Evolutionary conservation across 2,329 filamentous ascomycete species (phyloP).

Genomic region (Didymella glomerata): DNA sequence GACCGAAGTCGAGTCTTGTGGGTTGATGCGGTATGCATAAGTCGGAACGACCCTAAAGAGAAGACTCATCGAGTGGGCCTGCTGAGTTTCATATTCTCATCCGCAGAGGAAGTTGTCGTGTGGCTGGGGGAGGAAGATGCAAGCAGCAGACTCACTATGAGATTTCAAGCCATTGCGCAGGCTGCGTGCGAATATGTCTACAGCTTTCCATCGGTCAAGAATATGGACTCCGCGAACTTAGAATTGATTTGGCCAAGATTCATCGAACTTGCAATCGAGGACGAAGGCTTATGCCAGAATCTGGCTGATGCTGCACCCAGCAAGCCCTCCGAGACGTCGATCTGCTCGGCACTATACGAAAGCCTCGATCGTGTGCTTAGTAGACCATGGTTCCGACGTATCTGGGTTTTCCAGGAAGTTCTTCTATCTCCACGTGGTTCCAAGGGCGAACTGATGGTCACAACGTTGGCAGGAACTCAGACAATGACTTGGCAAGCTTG

Average conservation of each 20-base stretch:
- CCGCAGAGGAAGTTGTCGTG: background rate
- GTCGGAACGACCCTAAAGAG: background rate
- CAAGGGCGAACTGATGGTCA: too few relatives aligned
- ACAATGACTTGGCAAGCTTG: too few relatives aligned
- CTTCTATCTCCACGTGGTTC: background rate
- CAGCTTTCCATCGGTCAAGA: too few relatives aligned
- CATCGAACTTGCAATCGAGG: too few relatives aligned
- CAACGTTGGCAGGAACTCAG: too few relatives aligned
- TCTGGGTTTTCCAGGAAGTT: background rate
- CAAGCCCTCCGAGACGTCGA: too few relatives aligned
- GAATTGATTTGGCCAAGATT: too few relatives aligned
- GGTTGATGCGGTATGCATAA: background rate
- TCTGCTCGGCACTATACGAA: background rate
- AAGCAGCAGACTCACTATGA: background rate
- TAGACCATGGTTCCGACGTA: background rate
- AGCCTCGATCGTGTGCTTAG: background rate
- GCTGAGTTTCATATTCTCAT: background rate
- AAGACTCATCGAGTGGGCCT: background rate
- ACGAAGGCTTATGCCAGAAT: too few relatives aligned
- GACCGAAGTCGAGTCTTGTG: background rate
- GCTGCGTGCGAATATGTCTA: too few relatives aligned
- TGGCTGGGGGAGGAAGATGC: background rate
- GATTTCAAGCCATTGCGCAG: background rate
- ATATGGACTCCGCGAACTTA: too few relatives aligned
- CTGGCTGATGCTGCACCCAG: too few relatives aligned